phyloP scores from a whole-genome alignment of 371 early-diverging fungal genomes.

The Mortierella polycephala region DNA sequence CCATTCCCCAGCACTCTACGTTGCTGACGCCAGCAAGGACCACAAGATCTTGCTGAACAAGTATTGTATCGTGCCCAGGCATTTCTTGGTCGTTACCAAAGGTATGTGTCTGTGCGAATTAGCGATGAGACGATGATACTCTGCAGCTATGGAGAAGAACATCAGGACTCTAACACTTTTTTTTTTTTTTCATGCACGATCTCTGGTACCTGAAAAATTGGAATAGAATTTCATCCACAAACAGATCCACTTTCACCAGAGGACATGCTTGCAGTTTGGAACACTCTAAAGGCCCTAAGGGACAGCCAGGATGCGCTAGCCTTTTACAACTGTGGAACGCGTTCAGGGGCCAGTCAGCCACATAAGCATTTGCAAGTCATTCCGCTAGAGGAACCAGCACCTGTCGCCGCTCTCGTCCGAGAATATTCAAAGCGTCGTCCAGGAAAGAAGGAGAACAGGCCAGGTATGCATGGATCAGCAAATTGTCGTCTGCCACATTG shows the following conservation, averaged over 20 bases:
- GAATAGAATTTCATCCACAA: conserved; percentile 72
- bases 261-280: conserved; percentile 69
- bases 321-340: conserved; percentile 80
- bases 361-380: conserved; percentile 83
- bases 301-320: conserved; percentile 58
- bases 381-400: conserved; percentile 65
- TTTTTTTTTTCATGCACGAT: background rate
- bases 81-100: conserved; percentile 78
- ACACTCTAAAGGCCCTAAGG: conserved; percentile 59
- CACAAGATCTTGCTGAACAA: conserved; percentile 81
- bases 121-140: no score
- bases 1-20: conserved; percentile 68
- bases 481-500: no score
- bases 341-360: conserved; percentile 77
- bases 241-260: conserved; percentile 66
- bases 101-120: conserved; percentile 54
- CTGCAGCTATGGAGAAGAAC: background rate
- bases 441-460: conserved; percentile 48
- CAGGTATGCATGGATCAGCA: conserved; percentile 20
- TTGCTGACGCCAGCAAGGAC: conserved; percentile 61
- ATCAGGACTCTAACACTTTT: background rate
- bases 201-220: background rate
- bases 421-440: conserved; percentile 59
- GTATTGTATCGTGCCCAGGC: conserved; percentile 74
- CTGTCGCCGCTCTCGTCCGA: conserved; percentile 60